A percentile compares a stretch with the other conserved stretches of the same genome.
phyloP scores from a whole-genome alignment of 2,329 filamentous ascomycete species.

The Sporothrix sp. region DNA sequence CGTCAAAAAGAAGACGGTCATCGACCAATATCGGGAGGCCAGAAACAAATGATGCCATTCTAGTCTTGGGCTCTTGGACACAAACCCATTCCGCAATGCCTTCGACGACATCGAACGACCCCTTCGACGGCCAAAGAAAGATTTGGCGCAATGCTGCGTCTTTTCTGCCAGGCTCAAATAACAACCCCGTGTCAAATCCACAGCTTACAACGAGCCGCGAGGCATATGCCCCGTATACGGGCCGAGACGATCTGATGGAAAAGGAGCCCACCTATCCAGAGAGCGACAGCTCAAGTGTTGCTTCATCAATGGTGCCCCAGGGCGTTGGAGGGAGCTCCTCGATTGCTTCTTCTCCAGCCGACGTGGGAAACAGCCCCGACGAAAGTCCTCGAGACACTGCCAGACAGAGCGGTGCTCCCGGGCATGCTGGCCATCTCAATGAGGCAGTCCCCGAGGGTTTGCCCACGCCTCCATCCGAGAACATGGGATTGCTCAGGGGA shows the following conservation, averaged over 20 bases:
- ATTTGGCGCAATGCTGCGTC: background rate
- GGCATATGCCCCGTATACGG: slow-evolving; percentile 3
- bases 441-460: slow-evolving; percentile 22
- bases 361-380: slow-evolving; percentile 14
- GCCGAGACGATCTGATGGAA: slow-evolving; percentile 21
- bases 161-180: background rate
- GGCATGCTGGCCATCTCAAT: background rate
- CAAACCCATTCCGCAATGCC: background rate
- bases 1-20: slow-evolving; percentile 13
- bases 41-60: background rate
- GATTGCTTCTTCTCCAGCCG: slow-evolving; percentile 18
- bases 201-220: background rate
- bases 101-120: no score
- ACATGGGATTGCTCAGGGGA: slow-evolving; percentile 13
- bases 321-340: slow-evolving; percentile 24
- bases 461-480: slow-evolving; percentile 35
- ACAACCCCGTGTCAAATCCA: background rate
- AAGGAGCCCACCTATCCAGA: slow-evolving; percentile 23
- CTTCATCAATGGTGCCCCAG: slow-evolving; percentile 30
- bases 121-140: no score
- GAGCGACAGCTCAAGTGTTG: slow-evolving; percentile 31
- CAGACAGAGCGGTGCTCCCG: background rate
- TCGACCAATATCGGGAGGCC: background rate
- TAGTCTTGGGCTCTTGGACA: no score
- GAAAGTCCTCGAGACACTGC: slow-evolving; percentile 14